Evolutionary conservation across 257 asterid species (phyloP), one percentile per base, ranked within the genome.

Genomic region (Forsythia viridissima): DNA sequence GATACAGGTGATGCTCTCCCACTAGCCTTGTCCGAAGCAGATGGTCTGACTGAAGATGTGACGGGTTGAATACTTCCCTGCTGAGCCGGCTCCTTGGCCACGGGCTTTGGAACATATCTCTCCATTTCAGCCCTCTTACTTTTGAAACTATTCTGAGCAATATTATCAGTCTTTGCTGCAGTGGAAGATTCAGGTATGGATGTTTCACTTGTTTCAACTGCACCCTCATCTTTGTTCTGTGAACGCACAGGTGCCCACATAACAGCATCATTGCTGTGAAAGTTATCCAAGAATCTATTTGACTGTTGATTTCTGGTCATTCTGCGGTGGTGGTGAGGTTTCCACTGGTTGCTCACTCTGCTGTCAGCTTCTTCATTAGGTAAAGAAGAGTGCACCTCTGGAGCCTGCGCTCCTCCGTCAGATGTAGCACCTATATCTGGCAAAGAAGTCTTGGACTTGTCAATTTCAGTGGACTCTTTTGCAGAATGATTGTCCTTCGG

Each of bases 111-210:
- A 57, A 93, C 91, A 80, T 91, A 96, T 80, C 97, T 92, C 88
- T 93, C 98, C 92, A 93, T 91, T 84, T 96, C 99, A 61, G 99
- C 99, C 86, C 97, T 87, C 95, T 91, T 93, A 78, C 97, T 91
- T 83, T 88, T 96, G 30, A 80, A 74, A 83, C 82, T 93, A 88
- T 76, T 88, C 75, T 86, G 96, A 69, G 77, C 81, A 70, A 67
- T 80, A 80, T 80, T 80, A 68, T 86, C 91, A 75, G 74, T 82
- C 88, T 82, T 92, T 6, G 79, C 42, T 24, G 85, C 74, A 87
- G 76, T 72, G 65, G 75, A 78, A 52, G 87, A 52, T 73, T 86
- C 93, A 70, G 81, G 82, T 2, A 77, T 66, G 57, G 82, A 71
- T 76, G 85, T 87, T 81, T 78, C 88, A 82, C 76, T 82, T 30